A percentile compares a stretch with the other conserved stretches of the same genome.
phyloP scores from a whole-genome alignment of 768 basidiomycete species.

The Cystobasidiopsis lactophilus region DNA sequence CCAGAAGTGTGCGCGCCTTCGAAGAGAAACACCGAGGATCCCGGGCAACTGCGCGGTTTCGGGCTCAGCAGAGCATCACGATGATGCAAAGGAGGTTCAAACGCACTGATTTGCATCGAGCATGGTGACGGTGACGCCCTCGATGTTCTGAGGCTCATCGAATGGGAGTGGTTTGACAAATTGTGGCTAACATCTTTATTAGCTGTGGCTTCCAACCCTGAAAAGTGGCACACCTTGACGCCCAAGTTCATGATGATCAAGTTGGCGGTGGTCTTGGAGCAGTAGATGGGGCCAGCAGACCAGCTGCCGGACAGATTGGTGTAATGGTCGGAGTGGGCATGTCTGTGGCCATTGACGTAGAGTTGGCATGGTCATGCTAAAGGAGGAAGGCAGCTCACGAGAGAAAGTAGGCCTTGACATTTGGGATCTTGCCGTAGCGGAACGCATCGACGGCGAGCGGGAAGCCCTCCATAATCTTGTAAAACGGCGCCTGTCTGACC shows the following conservation, averaged over 20 bases:
- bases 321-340: conserved; percentile 94
- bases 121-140: conserved; percentile 70
- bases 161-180: conserved; percentile 77
- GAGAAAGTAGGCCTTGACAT: conserved; percentile 71
- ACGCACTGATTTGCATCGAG: conserved; percentile 89
- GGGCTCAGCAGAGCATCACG: background rate
- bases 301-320: conserved; percentile 73
- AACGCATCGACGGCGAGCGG: conserved; percentile 96
- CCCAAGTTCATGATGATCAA: conserved; percentile 75
- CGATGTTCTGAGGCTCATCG: conserved; percentile 49
- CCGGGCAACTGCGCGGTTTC: conserved; percentile 35
- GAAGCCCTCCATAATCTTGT: conserved; percentile 83
- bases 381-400: conserved; percentile 36
- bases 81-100: background rate
- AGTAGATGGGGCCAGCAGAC: conserved; percentile 85
- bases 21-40: conserved; percentile 80
- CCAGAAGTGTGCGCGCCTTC: conserved; percentile 60
- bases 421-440: conserved; percentile 73
- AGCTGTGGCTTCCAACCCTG: background rate
- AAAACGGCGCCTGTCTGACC: conserved; percentile 45
- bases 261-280: conserved; percentile 70
- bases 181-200: conserved; percentile 23
- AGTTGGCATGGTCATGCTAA: background rate
- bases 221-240: conserved; percentile 37
- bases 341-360: conserved; percentile 31